phyloP scores from a whole-genome alignment of 2,329 filamentous ascomycete genomes.

The Tothia fuscella region DNA sequence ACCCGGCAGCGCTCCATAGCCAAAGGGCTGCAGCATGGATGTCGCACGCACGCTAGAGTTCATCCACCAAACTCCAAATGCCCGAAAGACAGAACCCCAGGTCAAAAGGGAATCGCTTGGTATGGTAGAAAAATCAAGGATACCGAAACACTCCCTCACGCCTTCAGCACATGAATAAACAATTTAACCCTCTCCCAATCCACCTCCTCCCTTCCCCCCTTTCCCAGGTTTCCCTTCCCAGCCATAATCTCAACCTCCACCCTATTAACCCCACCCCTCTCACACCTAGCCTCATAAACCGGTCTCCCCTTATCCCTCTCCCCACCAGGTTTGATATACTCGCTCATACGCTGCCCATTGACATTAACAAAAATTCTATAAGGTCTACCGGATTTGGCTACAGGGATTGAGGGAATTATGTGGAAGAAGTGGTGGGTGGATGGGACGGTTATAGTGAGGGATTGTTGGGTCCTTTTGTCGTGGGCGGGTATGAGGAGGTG shows the following conservation, averaged over 20 bases:
- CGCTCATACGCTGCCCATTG: conserved; percentile 52
- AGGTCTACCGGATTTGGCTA: conserved; percentile 53
- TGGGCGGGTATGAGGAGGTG: conserved; percentile 54
- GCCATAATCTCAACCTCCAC: conserved; percentile 59
- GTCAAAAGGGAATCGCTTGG: too few relatives aligned
- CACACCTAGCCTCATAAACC: conserved; percentile 63
- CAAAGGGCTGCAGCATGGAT: too few relatives aligned
- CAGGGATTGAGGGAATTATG: conserved; percentile 53
- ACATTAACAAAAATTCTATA: conserved; percentile 66
- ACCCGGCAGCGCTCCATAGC: too few relatives aligned
- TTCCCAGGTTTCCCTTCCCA: conserved; percentile 41
- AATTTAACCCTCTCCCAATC: conserved; percentile 72
- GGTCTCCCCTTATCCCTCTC: conserved; percentile 43
- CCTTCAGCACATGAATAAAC: conserved; percentile 56
- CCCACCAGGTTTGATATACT: conserved; percentile 25
- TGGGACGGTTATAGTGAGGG: conserved; percentile 58
- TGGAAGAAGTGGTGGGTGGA: conserved; percentile 58
- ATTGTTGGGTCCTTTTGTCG: conserved; percentile 55
- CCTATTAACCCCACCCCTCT: conserved; percentile 59
- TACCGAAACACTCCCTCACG: conserved; percentile 18
- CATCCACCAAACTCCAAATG: too few relatives aligned
- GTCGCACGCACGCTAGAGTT: too few relatives aligned
- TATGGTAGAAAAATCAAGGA: too few relatives aligned
- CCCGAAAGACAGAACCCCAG: too few relatives aligned
- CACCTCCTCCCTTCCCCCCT: conserved; percentile 38